Conservation (phyloP, 257 asterid species). For the Asclepias syriaca region DNA sequence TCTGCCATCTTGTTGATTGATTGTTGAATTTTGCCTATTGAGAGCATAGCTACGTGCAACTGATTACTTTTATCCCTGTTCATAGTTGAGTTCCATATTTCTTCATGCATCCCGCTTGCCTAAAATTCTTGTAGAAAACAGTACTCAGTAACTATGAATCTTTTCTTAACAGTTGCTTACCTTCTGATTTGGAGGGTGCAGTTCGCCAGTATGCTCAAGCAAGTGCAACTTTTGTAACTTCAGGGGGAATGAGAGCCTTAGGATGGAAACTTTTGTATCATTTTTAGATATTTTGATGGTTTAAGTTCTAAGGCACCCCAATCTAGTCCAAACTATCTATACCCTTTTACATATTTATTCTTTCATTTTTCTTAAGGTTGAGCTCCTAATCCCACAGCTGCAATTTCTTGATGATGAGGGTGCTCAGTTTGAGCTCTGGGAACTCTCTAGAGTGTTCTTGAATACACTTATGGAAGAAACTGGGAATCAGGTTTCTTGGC, state of each 20-base stretch:
- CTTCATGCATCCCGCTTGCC: neutral
- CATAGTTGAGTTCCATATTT: neutral
- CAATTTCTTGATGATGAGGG: constrained; percentile 95
- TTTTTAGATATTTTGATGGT: neutral
- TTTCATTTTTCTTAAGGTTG: constrained; percentile 48
- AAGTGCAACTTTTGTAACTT: constrained; percentile 67
- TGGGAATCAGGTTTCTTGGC: constrained; percentile 58
- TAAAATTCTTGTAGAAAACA: neutral
- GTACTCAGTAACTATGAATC: neutral
- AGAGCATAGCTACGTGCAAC: too few species aligned
- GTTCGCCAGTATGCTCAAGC: constrained; percentile 87
- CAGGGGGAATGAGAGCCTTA: constrained; percentile 85
- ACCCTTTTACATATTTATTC: neutral
- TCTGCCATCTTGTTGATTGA: neutral
- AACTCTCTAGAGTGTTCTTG: constrained; percentile 63
- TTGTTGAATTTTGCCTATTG: too few species aligned
- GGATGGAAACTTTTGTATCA: constrained; percentile 35
- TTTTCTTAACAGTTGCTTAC: constrained; percentile 70
- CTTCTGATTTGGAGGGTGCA: constrained; percentile 94
- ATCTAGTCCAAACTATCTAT: neutral
- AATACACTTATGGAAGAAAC: constrained; percentile 74
- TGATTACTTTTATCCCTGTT: neutral
- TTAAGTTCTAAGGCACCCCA: neutral
- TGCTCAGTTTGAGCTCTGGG: constrained; percentile 95
- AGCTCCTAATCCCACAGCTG: constrained; percentile 88